Percentiles rank a stretch among this genome's conserved stretches.
phyloP scores from a whole-genome alignment of 208 protist species.

The Vickermania ingenoplastis region DNA sequence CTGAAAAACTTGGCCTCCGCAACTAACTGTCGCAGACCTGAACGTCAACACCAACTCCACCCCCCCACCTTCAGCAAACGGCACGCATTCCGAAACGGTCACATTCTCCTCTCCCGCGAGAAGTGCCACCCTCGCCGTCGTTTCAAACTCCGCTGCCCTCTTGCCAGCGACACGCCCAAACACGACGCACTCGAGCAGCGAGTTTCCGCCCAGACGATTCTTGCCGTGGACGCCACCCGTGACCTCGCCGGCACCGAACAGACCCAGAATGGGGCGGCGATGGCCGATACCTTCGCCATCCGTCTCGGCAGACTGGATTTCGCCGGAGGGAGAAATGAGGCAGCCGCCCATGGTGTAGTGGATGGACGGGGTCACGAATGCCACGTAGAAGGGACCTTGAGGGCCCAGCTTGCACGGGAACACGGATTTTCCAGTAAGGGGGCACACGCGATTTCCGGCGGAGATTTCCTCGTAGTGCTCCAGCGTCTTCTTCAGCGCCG shows the following conservation, averaged over 20 bases:
- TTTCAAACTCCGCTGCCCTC: conserved; percentile 50
- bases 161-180: conserved; percentile 69
- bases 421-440: conserved; percentile 68
- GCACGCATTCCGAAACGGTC: background rate
- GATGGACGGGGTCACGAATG: no score
- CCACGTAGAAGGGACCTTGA: conserved; percentile 69
- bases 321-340: no score
- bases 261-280: no score
- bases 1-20: background rate
- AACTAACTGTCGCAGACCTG: background rate
- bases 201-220: conserved; percentile 96
- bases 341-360: no score
- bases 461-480: conserved; percentile 39
- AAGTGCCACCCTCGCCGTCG: conserved; percentile 35
- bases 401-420: conserved; percentile 60
- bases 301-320: conserved; percentile 66
- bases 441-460: conserved; percentile 22
- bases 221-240: conserved; percentile 94
- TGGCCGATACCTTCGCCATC: no score
- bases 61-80: background rate
- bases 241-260: no score
- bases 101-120: conserved; percentile 15
- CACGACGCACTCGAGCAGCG: conserved; percentile 84
- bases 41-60: background rate
- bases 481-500: conserved; percentile 31